Percentiles rank a stretch among this genome's conserved stretches.
phyloP scores from a whole-genome alignment of 2,329 filamentous ascomycete species.

The Cladorrhinum sp. region DNA sequence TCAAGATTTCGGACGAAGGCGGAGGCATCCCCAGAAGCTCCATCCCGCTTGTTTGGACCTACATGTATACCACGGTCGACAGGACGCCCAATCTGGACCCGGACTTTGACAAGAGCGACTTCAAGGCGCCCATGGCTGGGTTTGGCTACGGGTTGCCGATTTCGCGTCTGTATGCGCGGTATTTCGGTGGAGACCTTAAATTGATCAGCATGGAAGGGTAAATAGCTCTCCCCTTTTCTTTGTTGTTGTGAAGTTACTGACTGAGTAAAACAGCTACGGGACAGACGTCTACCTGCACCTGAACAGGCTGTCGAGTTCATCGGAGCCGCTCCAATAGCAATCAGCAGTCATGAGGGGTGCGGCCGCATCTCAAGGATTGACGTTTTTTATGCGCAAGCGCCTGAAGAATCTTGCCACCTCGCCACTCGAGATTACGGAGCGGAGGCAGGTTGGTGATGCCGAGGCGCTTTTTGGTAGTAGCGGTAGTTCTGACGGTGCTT shows the following conservation, averaged over 20 bases:
- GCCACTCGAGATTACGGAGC: constrained; percentile 70
- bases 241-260: constrained; percentile 21
- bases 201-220: constrained; percentile 99
- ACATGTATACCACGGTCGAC: constrained; percentile 99
- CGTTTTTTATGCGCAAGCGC: constrained; percentile 63
- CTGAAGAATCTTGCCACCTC: constrained; percentile 47
- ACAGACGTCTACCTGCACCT: constrained; percentile 98
- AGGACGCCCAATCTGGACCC: constrained; percentile 92
- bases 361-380: constrained; percentile 59
- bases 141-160: constrained; percentile 98
- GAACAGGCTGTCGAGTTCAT: constrained; percentile 91
- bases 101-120: constrained; percentile 98
- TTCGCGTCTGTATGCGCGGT: constrained; percentile 87
- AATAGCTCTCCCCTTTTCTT: constrained; percentile 36
- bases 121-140: constrained; percentile 98
- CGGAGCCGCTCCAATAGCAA: constrained; percentile 93
- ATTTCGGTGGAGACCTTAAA: constrained; percentile 96
- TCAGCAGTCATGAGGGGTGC: constrained; percentile 81
- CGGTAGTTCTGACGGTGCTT: constrained; percentile 1
- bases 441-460: constrained; percentile 86
- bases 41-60: constrained; percentile 98
- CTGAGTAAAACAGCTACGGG: constrained; percentile 66
- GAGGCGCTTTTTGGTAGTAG: constrained; percentile 65
- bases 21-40: constrained; percentile 90
- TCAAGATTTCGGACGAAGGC: constrained; percentile 96